Evolutionary conservation across 1,139 yeast species (phyloP), one percentile per base, ranked within the genome.

Genomic region (Geotrichum macrosporum): DNA sequence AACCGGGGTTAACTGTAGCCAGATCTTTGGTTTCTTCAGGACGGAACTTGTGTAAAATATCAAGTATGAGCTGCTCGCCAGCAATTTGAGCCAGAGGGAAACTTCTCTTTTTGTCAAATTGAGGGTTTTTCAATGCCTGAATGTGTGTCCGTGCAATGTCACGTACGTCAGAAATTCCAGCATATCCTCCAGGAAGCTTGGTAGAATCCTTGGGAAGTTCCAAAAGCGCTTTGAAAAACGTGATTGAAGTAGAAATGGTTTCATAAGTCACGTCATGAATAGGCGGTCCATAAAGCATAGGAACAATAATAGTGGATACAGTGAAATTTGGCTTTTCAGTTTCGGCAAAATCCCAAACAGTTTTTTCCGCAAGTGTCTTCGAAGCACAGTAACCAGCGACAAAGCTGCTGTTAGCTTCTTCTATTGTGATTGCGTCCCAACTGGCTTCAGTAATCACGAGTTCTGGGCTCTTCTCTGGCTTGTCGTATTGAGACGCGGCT

Each of bases 211-310:
- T 30, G 8, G 8, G 13, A 30, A 15, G 13, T 9, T 24, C 34
- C 13, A 32, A 33, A 13, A 41, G 26, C 5, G 22, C 22, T 24
- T 35, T 29, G 19, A 43, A 13, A 12, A 22, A n/a, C 13, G 24
- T 18, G 19, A 18, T 38, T n/a, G 68, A 64, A 1, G 66, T 60
- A 55, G 65, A 65, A 48, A 65, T 50, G 21, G 54, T 53, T n/a
- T 57, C 59, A 9, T 54, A 46, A 29, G 53, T 54, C 21, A 38
- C 55, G 53, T 13, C 62, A 54, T 3, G 60, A 52, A 53, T 60
- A 57, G 52, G 59, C 33, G 80, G 80, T 13, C 80, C 80, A 56
- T 72, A 69, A 2, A 74, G 73, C 48, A 58, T 67, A 1, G 68
- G 67, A 10, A 80, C 79, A 50, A 65, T 65, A 19, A 74, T 64